Evolutionary conservation across 371 early-diverging fungal genomes (phyloP), one percentile per base, ranked within the genome.

Genomic region (Conidiobolus incongruus): DNA sequence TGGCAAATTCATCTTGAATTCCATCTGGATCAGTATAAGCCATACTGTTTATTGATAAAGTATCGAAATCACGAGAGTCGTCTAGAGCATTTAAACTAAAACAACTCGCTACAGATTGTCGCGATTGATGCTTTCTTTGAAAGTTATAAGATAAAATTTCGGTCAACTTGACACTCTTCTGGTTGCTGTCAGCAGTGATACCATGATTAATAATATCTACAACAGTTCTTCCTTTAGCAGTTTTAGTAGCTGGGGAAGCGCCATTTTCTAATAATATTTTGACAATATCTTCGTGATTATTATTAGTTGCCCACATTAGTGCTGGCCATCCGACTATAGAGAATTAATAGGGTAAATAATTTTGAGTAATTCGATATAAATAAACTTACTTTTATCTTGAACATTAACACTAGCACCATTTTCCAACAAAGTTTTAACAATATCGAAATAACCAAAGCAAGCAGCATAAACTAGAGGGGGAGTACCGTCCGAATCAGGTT

Each of bases 241-340:
- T 80, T 48, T 65, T 66, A n/a, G 74, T 58, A 15, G 66, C 61
- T 3, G 76, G 53, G 21, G 72, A 68, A 23, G 89, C 94, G 13
- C 90, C 89, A 46, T 61, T 47, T 22, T 79, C 78, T 20, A 90
- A 47, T 38, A 91, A 63, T n/a, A 78, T 39, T 46, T 71, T 68
- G 40, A 81, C 83, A 22, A 80, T 56, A 8, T 56, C 56, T 45
- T 74, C 72, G 61, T 84, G 77, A 44, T 76, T 73, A 60, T 84
- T 90, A 49, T 79, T 80, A 35, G 80, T 77, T 1, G 94, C 90
- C 94, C 94, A 93, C 68, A 90, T 75, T 37, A 91, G 68, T n/a
- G 89, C 78, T 4, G 90, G 77, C 94, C 94, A 93, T 16, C 94
- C 94, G 49, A 68, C 81, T 74, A 55, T 21, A 26, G 21, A 22